phyloP scores from a whole-genome alignment of 352 stramenopile genomes.

The Pilasporangium apinafurcum region DNA sequence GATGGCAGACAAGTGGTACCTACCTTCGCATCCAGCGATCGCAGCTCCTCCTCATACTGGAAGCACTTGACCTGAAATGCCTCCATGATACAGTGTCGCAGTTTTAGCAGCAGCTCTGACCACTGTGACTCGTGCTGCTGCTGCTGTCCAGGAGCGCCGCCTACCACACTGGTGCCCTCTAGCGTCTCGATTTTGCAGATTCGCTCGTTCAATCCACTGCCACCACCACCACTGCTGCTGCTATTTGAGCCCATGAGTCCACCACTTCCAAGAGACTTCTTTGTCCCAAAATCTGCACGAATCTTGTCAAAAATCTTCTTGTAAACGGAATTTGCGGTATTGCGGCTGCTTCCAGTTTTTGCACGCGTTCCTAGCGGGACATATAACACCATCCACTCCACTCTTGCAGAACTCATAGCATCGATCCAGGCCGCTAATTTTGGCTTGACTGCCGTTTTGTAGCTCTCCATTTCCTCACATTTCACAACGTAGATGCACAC shows the following conservation, averaged over 20 bases:
- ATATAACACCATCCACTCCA: conserved; percentile 82
- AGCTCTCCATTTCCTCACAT: conserved; percentile 77
- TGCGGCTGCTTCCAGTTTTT: conserved; percentile 21
- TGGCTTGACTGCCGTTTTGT: conserved; percentile 43
- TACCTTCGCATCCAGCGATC: conserved; percentile 59
- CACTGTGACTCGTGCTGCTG: conserved; percentile 77
- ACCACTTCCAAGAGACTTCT: conserved; percentile 12
- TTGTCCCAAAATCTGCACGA: conserved; percentile 48
- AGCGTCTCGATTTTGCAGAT: conserved; percentile 83
- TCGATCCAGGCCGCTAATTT: conserved; percentile 59
- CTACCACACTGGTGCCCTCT: conserved; percentile 60
- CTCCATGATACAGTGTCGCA: conserved; percentile 77
- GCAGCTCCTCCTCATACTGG: conserved; percentile 72
- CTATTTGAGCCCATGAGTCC: conserved; percentile 7
- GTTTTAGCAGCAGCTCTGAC: conserved; percentile 60
- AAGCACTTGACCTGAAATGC: conserved; percentile 74
- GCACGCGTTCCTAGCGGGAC: conserved; percentile 75
- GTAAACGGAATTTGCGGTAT: conserved; percentile 43
- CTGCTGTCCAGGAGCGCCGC: conserved; percentile 34
- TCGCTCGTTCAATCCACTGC: conserved; percentile 22
- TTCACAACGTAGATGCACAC: conserved; percentile 77
- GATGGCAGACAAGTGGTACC: no score
- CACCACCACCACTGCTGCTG: conserved; percentile 1
- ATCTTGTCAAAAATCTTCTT: conserved; percentile 78
- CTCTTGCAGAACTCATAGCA: conserved; percentile 49